Evolutionary conservation across 129 eudicot species (phyloP).

Genomic region (Pseudognaphalium luteoalbum): DNA sequence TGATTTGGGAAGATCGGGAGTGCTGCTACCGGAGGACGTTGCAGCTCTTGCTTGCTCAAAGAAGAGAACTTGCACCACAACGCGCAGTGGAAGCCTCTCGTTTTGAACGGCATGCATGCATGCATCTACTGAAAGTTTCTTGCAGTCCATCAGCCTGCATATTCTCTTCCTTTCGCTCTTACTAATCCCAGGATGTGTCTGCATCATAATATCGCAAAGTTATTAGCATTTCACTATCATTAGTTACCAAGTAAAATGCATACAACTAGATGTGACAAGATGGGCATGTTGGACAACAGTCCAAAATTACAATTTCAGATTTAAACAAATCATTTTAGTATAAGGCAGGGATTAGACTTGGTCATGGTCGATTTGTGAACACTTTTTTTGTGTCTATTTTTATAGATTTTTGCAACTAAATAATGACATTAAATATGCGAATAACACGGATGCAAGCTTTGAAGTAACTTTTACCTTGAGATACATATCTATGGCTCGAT

Average conservation of each 20-base stretch:
- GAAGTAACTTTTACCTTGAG: conserved; percentile 57
- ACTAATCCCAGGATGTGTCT: conserved; percentile 87
- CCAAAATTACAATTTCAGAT: background rate
- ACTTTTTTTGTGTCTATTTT: background rate
- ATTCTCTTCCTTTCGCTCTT: conserved; percentile 92
- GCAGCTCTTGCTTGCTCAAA: conserved; percentile 95
- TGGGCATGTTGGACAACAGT: background rate
- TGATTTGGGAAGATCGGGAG: conserved; percentile 90
- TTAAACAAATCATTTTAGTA: too few relatives aligned
- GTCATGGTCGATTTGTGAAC: background rate
- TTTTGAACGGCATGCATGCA: conserved; percentile 97
- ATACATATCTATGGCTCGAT: conserved; percentile 87
- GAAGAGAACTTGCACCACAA: conserved; percentile 87
- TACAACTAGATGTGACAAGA: background rate
- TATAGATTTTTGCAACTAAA: background rate
- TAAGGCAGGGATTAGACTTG: too few relatives aligned
- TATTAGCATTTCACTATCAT: background rate
- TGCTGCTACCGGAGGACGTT: conserved; percentile 90
- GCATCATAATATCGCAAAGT: conserved; percentile 15
- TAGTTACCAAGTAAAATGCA: background rate
- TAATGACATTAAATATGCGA: background rate
- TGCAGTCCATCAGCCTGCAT: conserved; percentile 92
- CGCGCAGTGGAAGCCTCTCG: conserved; percentile 91
- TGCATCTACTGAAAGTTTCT: conserved; percentile 92
- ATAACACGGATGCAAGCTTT: background rate